Evolutionary conservation across 495 filamentous ascomycete genomes (phyloP).

Genomic region (Podospora pseudopauciseta): DNA sequence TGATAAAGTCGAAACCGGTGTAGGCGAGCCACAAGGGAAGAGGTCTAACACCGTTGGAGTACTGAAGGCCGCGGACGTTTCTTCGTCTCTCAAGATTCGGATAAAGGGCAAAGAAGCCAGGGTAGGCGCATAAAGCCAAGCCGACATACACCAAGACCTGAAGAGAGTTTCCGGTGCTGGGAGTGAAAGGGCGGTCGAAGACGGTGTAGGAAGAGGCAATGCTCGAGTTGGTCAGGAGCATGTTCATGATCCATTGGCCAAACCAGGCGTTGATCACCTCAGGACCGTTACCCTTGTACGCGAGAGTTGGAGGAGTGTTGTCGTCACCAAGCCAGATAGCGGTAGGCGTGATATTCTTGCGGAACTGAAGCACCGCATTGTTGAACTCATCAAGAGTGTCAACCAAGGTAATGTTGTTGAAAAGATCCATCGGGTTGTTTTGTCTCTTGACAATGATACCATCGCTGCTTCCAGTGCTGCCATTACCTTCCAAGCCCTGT

Average conservation of each 20-base stretch:
- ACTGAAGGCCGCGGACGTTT: slow-evolving; percentile 78
- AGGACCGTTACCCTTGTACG: slow-evolving; percentile 52
- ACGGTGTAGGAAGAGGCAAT: slow-evolving; percentile 63
- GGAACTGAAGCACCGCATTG: slow-evolving; percentile 55
- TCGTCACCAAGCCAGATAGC: slow-evolving; percentile 68
- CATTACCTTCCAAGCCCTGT: slow-evolving; percentile 16
- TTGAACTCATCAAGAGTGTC: slow-evolving; percentile 65
- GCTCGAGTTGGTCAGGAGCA: slow-evolving; percentile 58
- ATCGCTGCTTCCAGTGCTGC: slow-evolving; percentile 16
- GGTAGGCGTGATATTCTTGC: slow-evolving; percentile 65
- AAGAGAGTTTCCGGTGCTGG: slow-evolving; percentile 63
- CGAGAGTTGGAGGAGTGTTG: slow-evolving; percentile 53
- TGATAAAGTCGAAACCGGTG: slow-evolving; percentile 69
- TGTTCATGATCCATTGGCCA: slow-evolving; percentile 69
- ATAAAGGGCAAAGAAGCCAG: slow-evolving; percentile 83
- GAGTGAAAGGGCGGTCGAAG: slow-evolving; percentile 67
- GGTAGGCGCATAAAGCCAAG: slow-evolving; percentile 69
- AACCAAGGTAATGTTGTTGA: slow-evolving; percentile 54
- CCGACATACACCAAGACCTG: slow-evolving; percentile 77
- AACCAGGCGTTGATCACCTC: slow-evolving; percentile 52
- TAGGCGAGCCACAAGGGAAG: slow-evolving; percentile 78
- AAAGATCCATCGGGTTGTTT: slow-evolving; percentile 24
- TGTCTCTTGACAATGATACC: slow-evolving; percentile 1
- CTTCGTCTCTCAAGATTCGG: slow-evolving; percentile 73
- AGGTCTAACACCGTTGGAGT: slow-evolving; percentile 74